phyloP scores from a whole-genome alignment of 495 filamentous ascomycete species.

The Xylaria acuta region DNA sequence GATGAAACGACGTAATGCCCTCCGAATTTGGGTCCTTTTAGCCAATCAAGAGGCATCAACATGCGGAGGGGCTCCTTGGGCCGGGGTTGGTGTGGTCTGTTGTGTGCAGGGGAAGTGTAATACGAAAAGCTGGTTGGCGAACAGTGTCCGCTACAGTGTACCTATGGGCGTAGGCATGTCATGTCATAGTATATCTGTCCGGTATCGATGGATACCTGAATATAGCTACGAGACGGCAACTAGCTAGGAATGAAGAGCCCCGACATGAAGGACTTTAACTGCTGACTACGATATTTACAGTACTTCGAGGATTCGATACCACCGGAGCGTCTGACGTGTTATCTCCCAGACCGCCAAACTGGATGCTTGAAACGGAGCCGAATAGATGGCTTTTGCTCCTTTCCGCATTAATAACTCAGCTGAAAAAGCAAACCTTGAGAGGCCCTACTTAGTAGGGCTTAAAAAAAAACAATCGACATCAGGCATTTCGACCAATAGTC shows the following conservation, averaged over 20 bases:
- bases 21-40: background rate
- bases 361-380: background rate
- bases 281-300: background rate
- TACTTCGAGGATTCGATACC: background rate
- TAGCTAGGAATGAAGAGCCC: too few species aligned
- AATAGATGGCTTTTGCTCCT: background rate
- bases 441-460: background rate
- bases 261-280: background rate
- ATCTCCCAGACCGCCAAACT: background rate
- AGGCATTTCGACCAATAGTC: background rate
- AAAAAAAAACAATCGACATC: background rate
- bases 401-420: background rate
- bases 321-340: background rate
- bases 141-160: background rate
- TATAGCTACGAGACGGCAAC: background rate
- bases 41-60: background rate
- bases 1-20: constrained; percentile 18
- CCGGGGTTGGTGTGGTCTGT: background rate
- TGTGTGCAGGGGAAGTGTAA: background rate
- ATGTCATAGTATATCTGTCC: background rate
- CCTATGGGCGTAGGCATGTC: background rate
- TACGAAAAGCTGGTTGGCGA: background rate
- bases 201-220: background rate
- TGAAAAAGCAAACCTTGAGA: background rate
- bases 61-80: constrained; percentile 14